These are phyloP conservation scores for Blakeslea trispora DNA, from an alignment of 371 early-diverging fungal species.

Conservation along the genomic window DNA sequence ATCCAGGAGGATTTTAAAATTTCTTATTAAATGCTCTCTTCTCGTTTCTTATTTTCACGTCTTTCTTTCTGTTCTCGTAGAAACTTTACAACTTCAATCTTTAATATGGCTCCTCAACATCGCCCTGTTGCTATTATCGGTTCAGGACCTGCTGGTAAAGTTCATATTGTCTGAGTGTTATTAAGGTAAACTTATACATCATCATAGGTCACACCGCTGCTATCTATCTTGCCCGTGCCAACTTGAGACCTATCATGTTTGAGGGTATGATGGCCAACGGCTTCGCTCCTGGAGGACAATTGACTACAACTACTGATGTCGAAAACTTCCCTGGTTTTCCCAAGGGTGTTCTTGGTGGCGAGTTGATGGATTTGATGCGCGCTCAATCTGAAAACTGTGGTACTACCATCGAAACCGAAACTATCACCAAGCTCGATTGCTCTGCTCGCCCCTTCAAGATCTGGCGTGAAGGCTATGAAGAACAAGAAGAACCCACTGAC, in stretches of 20 bases:
- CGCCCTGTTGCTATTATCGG: conserved; percentile 69
- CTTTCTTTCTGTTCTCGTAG: conserved; percentile 14
- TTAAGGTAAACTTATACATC: too few relatives aligned
- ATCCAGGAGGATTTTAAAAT: conserved; percentile 11
- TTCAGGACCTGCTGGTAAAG: conserved; percentile 88
- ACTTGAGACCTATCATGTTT: conserved; percentile 90
- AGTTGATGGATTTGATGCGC: conserved; percentile 72
- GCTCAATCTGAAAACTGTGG: conserved; percentile 42
- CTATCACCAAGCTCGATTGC: conserved; percentile 85
- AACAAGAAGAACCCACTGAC: conserved; percentile 65
- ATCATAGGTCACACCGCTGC: conserved; percentile 91
- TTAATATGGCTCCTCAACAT: conserved; percentile 45
- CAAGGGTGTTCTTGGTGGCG: conserved; percentile 79
- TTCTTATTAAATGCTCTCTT: conserved; percentile 22
- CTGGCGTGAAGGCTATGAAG: conserved; percentile 85
- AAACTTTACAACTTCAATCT: conserved; percentile 26
- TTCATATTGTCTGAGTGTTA: too few relatives aligned
- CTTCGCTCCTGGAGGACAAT: conserved; percentile 86
- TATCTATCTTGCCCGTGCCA: conserved; percentile 93
- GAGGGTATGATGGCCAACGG: conserved; percentile 97
- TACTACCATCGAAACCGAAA: conserved; percentile 80
- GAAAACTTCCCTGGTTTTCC: conserved; percentile 93
- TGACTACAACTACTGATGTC: conserved; percentile 91
- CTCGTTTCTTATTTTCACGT: conserved; percentile 23
- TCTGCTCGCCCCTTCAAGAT: conserved; percentile 84